Evolutionary conservation across 768 basidiomycete genomes (phyloP).

Genomic region (Coprinopsis cinerea): DNA sequence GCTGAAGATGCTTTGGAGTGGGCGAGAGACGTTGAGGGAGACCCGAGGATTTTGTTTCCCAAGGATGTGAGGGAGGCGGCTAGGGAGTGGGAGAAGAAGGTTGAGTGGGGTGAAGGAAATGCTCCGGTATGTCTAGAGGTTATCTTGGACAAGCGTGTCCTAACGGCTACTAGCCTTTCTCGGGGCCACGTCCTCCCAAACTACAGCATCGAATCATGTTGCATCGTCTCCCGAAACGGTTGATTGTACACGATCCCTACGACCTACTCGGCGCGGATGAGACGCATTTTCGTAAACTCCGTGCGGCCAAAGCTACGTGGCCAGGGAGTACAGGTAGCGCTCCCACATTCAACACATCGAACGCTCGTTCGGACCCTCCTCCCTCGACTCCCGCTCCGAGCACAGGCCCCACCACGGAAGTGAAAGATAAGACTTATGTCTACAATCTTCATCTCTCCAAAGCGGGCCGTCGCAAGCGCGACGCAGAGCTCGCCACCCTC

Average conservation of each 20-base stretch:
- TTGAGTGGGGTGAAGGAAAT: conserved; percentile 2
- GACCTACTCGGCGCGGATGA: conserved; percentile 21
- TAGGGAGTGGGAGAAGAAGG: conserved; percentile 12
- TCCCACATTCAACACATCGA: neutral
- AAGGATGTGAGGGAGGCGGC: conserved; percentile 23
- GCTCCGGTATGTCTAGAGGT: neutral
- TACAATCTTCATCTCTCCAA: conserved; percentile 8
- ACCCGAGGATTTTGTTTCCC: conserved; percentile 25
- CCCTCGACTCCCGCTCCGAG: neutral
- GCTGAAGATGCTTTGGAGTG: conserved; percentile 27
- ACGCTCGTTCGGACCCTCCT: neutral
- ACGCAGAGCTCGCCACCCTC: neutral
- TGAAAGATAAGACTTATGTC: neutral
- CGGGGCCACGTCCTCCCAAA: neutral
- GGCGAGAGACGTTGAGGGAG: conserved; percentile 28
- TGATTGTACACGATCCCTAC: conserved; percentile 41
- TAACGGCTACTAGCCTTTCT: neutral
- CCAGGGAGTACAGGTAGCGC: neutral
- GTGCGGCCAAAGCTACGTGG: neutral
- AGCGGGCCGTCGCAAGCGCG: neutral
- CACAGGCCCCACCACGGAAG: neutral
- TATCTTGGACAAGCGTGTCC: neutral
- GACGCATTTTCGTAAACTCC: neutral
- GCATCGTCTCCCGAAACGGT: conserved; percentile 31
- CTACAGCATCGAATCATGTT: conserved; percentile 30